Percentiles rank a stretch among this genome's conserved stretches.
phyloP scores from a whole-genome alignment of 495 filamentous ascomycete genomes.

The Hypoxylon trugodes region DNA sequence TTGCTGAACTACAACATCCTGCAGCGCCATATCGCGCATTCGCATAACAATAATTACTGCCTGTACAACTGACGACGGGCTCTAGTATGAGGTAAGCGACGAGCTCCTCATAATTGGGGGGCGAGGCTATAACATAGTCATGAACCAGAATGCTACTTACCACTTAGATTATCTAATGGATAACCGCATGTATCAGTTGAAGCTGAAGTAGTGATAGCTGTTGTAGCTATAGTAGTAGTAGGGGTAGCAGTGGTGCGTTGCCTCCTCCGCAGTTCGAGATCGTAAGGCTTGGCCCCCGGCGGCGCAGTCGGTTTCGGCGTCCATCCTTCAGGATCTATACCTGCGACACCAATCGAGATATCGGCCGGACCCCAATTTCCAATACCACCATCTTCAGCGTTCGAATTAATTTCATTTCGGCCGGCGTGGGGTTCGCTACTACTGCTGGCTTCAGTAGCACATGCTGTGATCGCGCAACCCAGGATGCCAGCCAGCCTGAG shows the following conservation, averaged over 20 bases:
- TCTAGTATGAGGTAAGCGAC: constrained; percentile 31
- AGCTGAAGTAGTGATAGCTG: not conserved
- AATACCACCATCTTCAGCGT: no score
- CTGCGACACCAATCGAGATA: constrained; percentile 18
- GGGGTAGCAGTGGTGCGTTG: constrained; percentile 19
- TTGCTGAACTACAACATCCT: constrained; percentile 37
- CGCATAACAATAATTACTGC: constrained; percentile 33
- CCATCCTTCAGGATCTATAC: constrained; percentile 41
- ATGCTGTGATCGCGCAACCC: constrained; percentile 44
- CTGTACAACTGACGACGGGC: constrained; percentile 34
- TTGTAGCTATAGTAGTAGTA: no score
- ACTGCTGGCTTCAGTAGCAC: constrained; percentile 36
- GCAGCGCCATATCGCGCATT: constrained; percentile 11
- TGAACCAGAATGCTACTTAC: constrained; percentile 30
- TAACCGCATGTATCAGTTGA: constrained; percentile 37
- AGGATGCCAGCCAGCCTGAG: constrained; percentile 45
- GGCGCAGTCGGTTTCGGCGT: constrained; percentile 45
- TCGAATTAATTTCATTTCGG: no score
- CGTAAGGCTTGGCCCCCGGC: constrained; percentile 30
- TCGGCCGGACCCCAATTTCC: constrained; percentile 43
- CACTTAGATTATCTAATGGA: constrained; percentile 26
- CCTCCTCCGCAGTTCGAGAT: constrained; percentile 40
- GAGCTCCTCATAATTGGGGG: constrained; percentile 6
- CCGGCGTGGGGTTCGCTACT: no score
- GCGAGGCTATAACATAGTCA: not conserved